Evolutionary conservation across 345 rosid genomes (phyloP), one percentile per base, ranked within the genome.

Genomic region (Aurinia saxatilis): DNA sequence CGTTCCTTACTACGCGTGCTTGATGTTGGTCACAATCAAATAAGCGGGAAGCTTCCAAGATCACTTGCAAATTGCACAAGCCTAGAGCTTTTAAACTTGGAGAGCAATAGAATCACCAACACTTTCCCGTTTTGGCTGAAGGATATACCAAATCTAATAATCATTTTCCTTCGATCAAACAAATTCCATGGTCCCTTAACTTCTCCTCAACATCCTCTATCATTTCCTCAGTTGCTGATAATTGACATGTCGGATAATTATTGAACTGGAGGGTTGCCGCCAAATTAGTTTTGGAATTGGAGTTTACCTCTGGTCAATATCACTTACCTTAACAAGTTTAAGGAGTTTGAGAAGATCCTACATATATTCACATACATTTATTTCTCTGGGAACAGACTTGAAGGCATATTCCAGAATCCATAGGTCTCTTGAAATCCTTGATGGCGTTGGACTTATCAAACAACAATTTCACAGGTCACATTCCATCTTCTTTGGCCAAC

Each of bases 61-160:
- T 75, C 80, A 8, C 16, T 83, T 44, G 59, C n/a, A 25, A 80
- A 58, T 1, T 83, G 79, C 14, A 25, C 1, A 2, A 35, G 0
- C 31, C n/a, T 83, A 17, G 75, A 73, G 71, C 61, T 83, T 36
- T 7, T 81, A 2, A 60, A 79, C 40, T 8, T 83, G 1, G 79
- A 78, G 0, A 66, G 60, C 38, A 81, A 83, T 36, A 25, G 39
- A 14, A 68, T 81, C 18, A 41, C 1, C 0, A 83, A 74, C 27
- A 23, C 0, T 0, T 81, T 75, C 29, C 85, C 86, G 0, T 81
- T 81, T 52, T 65, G 66, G 27, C 46, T 81, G 68, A 57, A 57
- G 57, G 58, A 13, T 3, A 3, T 66, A 27, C 47, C 73, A 1
- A 23, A 7, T 5, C 58, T 81, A 13, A 63, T 65, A 10, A 65